Conservation (phyloP, 2,329 filamentous ascomycete genomes). For the Hypoxylon rubiginosum region DNA sequence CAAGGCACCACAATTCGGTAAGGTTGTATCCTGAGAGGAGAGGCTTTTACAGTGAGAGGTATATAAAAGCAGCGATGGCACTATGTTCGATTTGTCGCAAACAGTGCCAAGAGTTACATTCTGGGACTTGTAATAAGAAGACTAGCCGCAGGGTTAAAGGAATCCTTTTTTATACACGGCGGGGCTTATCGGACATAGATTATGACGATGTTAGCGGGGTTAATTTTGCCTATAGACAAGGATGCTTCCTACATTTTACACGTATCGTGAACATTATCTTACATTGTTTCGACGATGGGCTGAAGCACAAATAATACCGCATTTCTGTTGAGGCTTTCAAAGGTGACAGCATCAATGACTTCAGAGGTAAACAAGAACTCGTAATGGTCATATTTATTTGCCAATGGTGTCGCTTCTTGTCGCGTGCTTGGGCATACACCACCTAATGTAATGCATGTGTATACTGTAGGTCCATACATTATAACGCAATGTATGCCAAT, state of each 20-base stretch:
- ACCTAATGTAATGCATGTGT: not conserved
- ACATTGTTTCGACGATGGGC: not conserved
- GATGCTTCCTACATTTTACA: not conserved
- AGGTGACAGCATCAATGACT: conserved; percentile 24
- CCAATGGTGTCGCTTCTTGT: not conserved
- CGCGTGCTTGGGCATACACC: not conserved
- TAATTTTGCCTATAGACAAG: conserved; percentile 11
- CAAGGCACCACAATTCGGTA: too few species aligned
- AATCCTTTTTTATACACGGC: conserved; percentile 14
- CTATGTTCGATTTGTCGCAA: not conserved
- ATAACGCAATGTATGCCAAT: not conserved
- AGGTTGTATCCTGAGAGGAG: too few species aligned
- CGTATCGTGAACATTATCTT: not conserved
- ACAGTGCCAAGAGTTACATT: conserved; percentile 3
- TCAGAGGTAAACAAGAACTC: too few species aligned
- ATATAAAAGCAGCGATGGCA: not conserved
- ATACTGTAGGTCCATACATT: not conserved
- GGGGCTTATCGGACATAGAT: conserved; percentile 35
- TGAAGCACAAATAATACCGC: conserved; percentile 36
- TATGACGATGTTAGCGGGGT: conserved; percentile 29
- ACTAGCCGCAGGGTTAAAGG: conserved; percentile 4
- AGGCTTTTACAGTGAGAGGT: too few species aligned
- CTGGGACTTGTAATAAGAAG: not conserved
- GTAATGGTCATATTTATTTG: conserved; percentile 2
- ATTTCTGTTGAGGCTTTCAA: conserved; percentile 22